These are phyloP conservation scores for Fusarium sacchari DNA, from an alignment of 2,329 filamentous ascomycete genomes.

Conservation along the genomic window DNA sequence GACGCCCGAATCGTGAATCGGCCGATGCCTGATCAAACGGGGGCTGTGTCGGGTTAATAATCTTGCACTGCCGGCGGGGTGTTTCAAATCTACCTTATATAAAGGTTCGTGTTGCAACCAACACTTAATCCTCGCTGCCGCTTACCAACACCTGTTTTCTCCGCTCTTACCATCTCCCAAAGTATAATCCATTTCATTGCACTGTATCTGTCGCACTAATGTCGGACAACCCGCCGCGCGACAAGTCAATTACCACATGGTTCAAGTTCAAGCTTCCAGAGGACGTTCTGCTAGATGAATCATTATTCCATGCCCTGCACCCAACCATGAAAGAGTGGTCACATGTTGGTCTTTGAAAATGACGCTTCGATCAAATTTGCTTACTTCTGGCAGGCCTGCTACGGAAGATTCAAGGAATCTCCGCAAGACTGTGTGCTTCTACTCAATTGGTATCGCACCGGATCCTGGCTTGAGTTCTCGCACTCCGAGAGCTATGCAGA, in stretches of 20 bases:
- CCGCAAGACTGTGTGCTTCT: not conserved
- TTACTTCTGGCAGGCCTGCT: not conserved
- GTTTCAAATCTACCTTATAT: not conserved
- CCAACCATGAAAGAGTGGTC: fast-evolving
- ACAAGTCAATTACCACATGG: not conserved
- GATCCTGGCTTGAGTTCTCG: not conserved
- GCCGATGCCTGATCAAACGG: not conserved
- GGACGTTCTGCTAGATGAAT: not conserved
- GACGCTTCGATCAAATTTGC: fast-evolving
- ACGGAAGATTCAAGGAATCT: not conserved
- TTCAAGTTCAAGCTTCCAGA: not conserved
- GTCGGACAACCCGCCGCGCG: fast-evolving
- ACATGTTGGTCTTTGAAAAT: not conserved
- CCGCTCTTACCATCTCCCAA: not conserved
- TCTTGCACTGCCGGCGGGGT: not conserved
- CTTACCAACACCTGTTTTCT: not conserved
- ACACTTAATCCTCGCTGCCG: not conserved
- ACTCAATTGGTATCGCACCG: not conserved
- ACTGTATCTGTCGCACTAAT: not conserved
- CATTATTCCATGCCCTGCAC: not conserved
- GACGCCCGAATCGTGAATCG: no score
- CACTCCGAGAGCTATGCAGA: not conserved
- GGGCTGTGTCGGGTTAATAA: not conserved
- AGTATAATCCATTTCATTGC: not conserved
- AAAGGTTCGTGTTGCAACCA: not conserved